Percentiles rank a stretch among this genome's conserved stretches.
These are phyloP conservation scores for Moricandia arvensis DNA, from an alignment of 345 rosid genomes.

Conservation along the genomic window DNA sequence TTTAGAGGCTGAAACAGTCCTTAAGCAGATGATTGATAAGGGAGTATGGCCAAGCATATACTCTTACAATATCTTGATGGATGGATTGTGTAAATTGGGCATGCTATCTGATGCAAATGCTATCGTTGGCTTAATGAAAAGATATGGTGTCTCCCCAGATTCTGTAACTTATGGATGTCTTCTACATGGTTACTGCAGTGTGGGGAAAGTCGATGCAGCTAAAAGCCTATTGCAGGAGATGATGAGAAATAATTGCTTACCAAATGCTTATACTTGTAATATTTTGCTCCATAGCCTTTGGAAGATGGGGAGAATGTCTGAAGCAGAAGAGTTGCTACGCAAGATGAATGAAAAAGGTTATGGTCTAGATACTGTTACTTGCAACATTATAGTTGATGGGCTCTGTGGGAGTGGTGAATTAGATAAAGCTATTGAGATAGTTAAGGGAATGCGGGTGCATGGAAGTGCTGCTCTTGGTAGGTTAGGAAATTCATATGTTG, in stretches of 20 bases:
- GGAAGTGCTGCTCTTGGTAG: conserved; percentile 94
- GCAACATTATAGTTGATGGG: conserved; percentile 85
- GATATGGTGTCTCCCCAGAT: conserved; percentile 64
- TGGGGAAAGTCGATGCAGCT: conserved; percentile 60
- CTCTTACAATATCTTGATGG: conserved; percentile 74
- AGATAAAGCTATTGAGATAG: conserved; percentile 87
- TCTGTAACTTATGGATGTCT: conserved; percentile 72
- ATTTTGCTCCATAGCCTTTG: conserved; percentile 83
- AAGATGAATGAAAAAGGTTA: conserved; percentile 86
- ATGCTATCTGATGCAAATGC: conserved; percentile 76
- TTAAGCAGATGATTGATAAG: conserved; percentile 60
- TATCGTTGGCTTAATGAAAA: conserved; percentile 57
- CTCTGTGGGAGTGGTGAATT: conserved; percentile 72
- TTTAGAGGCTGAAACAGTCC: conserved; percentile 64
- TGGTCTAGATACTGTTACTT: conserved; percentile 78
- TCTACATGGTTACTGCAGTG: conserved; percentile 70
- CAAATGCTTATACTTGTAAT: conserved; percentile 74
- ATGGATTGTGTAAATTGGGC: conserved; percentile 81
- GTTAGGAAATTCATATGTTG: conserved; percentile 70
- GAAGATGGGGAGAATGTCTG: conserved; percentile 64
- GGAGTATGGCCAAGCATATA: conserved; percentile 64
- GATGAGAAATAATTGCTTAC: conserved; percentile 63
- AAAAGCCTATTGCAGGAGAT: conserved; percentile 68
- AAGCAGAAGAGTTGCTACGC: conserved; percentile 80
- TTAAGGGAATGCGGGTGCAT: conserved; percentile 70